These are phyloP conservation scores for Pythium pyrilobum DNA, from an alignment of 352 stramenopile genomes.

Conservation along the genomic window DNA sequence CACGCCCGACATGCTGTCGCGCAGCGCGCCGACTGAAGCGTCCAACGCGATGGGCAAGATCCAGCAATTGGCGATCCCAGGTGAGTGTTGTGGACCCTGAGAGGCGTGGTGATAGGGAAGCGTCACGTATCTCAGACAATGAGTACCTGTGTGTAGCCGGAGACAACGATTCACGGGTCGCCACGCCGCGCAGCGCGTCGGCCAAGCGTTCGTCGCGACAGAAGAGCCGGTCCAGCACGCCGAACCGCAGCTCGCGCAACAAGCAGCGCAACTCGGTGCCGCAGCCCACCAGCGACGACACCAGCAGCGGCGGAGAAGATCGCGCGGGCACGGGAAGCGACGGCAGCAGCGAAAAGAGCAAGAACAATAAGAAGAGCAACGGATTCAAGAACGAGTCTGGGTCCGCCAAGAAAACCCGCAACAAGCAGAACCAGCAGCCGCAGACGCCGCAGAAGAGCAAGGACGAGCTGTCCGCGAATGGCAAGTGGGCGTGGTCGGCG, in stretches of 20 bases:
- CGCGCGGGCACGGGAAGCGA: not conserved
- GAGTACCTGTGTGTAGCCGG: not conserved
- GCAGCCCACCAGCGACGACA: not conserved
- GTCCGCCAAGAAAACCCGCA: not conserved
- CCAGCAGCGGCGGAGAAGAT: constrained; percentile 10
- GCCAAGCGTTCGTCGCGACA: constrained; percentile 40
- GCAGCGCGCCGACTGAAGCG: constrained; percentile 30
- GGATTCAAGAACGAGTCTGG: not conserved
- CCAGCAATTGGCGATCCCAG: no score
- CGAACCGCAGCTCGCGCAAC: constrained; percentile 27
- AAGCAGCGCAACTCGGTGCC: constrained; percentile 23
- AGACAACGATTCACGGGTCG: not conserved
- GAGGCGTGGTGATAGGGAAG: not conserved
- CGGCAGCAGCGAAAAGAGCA: constrained; percentile 24
- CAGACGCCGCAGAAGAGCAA: constrained; percentile 34
- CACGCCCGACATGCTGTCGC: constrained; percentile 68
- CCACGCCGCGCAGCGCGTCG: constrained; percentile 35
- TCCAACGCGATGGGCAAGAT: constrained; percentile 8
- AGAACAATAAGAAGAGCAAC: constrained; percentile 34
- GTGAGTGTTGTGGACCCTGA: no score
- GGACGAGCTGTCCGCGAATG: constrained; percentile 42
- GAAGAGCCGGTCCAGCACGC: constrained; percentile 38
- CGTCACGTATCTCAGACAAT: no score
- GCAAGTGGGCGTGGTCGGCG: constrained; percentile 81
- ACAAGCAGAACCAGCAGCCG: constrained; percentile 20